Conservation (phyloP, 1,284 basidiomycete species). For the Ceratobasidium sp. region DNA sequence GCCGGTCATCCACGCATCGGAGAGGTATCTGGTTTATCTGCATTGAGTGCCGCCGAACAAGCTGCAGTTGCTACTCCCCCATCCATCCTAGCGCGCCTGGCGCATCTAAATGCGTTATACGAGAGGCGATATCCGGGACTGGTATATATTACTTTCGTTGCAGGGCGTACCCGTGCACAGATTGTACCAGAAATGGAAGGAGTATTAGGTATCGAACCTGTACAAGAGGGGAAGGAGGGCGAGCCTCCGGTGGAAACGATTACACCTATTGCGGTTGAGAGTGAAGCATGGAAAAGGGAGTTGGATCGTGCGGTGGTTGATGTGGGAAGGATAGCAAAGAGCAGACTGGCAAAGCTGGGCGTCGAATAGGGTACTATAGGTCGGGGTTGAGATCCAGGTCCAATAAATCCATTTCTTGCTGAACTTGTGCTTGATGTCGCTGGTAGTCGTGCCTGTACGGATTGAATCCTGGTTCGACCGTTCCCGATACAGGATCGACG, state of each 20-base stretch:
- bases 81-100: slow-evolving; percentile 47
- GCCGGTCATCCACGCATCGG: slow-evolving; percentile 88
- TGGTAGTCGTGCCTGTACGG: slow-evolving; percentile 71
- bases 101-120: slow-evolving; percentile 54
- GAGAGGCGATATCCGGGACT: slow-evolving; percentile 52
- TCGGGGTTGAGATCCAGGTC: slow-evolving; percentile 82
- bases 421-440: slow-evolving; percentile 61
- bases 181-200: slow-evolving; percentile 55
- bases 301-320: slow-evolving; percentile 50
- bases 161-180: slow-evolving; percentile 52
- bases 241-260: slow-evolving; percentile 42
- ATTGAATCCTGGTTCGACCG: slow-evolving; percentile 60
- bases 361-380: slow-evolving; percentile 52
- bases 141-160: slow-evolving; percentile 57
- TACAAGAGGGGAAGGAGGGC: slow-evolving; percentile 43
- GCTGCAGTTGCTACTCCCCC: slow-evolving; percentile 49
- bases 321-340: slow-evolving; percentile 51
- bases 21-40: slow-evolving; percentile 71
- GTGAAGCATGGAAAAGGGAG: slow-evolving; percentile 50
- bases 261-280: slow-evolving; percentile 33
- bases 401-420: slow-evolving; percentile 66
- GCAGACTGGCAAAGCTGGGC: slow-evolving; percentile 46
- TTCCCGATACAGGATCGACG: slow-evolving; percentile 55
- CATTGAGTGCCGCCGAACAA: slow-evolving; percentile 80
- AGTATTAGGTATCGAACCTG: slow-evolving; percentile 45